Conservation (phyloP, 768 basidiomycete species). For the Cystoderma amianthinum region DNA sequence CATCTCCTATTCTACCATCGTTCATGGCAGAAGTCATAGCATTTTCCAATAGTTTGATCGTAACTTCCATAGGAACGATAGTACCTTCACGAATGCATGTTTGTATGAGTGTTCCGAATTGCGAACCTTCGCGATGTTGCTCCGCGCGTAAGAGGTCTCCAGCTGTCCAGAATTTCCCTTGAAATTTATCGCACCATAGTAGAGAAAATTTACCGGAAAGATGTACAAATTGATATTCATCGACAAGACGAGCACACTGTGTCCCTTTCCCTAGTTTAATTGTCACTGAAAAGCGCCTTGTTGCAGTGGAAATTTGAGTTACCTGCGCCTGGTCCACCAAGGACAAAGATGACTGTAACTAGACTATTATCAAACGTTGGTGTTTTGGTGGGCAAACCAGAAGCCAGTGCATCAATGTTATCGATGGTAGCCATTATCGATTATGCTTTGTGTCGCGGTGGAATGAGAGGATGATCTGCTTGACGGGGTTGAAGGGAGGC, state of each 20-base stretch:
- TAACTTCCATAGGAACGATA: constrained; percentile 96
- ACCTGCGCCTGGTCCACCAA: constrained; percentile 97
- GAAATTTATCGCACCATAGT: too few relatives aligned
- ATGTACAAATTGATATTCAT: constrained; percentile 85
- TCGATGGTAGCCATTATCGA: constrained; percentile 32
- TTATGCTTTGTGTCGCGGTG: constrained; percentile 41
- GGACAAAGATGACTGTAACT: constrained; percentile 88
- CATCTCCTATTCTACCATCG: constrained; percentile 32
- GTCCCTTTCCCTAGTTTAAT: constrained; percentile 91
- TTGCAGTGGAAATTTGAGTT: too few relatives aligned
- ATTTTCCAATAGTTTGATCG: constrained; percentile 90
- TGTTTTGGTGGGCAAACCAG: neutral
- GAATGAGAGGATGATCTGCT: constrained; percentile 59
- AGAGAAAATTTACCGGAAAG: constrained; percentile 65
- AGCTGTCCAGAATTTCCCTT: too few relatives aligned
- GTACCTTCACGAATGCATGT: constrained; percentile 85
- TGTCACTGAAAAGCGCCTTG: too few relatives aligned
- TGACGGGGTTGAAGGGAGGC: constrained; percentile 56
- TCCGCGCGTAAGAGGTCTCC: constrained; percentile 98
- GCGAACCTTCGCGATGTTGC: constrained; percentile 78
- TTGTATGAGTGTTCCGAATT: constrained; percentile 79
- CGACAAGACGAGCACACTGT: constrained; percentile 80
- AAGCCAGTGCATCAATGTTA: constrained; percentile 20
- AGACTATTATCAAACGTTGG: constrained; percentile 27
- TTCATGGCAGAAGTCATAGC: constrained; percentile 70